phyloP scores from a whole-genome alignment of 2,329 filamentous ascomycete species.

The Aureobasidium leucospermi region DNA sequence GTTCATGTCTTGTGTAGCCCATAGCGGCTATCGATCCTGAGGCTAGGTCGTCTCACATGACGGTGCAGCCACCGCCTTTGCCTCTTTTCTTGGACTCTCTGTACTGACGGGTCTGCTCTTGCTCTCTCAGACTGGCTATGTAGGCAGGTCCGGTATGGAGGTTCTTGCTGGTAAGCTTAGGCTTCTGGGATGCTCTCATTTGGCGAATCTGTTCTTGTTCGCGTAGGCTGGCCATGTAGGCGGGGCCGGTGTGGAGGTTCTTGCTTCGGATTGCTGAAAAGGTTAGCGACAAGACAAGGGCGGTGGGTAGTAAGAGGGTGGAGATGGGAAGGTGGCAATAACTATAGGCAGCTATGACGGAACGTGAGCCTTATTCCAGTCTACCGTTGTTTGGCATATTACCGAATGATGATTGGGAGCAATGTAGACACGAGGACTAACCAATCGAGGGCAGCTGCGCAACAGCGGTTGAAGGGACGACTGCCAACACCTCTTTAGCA shows the following conservation, averaged over 20 bases:
- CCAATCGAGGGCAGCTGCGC: not conserved
- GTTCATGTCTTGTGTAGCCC: no score
- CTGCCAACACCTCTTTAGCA: conserved; percentile 14
- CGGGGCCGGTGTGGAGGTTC: not conserved
- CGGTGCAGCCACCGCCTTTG: not conserved
- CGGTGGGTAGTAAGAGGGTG: no score
- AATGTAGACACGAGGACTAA: not conserved
- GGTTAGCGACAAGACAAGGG: no score
- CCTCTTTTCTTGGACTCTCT: not conserved
- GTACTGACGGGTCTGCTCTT: not conserved
- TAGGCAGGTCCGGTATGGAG: not conserved
- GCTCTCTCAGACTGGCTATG: not conserved
- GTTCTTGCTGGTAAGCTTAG: not conserved
- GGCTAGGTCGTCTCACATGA: not conserved
- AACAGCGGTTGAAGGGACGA: not conserved
- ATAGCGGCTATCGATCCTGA: no score
- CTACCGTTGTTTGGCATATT: no score
- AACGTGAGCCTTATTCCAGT: no score
- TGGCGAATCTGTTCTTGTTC: not conserved
- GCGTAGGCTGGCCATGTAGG: not conserved
- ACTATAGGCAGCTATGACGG: no score
- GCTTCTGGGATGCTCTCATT: not conserved
- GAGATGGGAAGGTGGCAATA: no score
- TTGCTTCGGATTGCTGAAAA: not conserved
- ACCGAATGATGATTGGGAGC: no score